phyloP scores from a whole-genome alignment of 2,329 filamentous ascomycete genomes.

The Fusarium abutilonis region DNA sequence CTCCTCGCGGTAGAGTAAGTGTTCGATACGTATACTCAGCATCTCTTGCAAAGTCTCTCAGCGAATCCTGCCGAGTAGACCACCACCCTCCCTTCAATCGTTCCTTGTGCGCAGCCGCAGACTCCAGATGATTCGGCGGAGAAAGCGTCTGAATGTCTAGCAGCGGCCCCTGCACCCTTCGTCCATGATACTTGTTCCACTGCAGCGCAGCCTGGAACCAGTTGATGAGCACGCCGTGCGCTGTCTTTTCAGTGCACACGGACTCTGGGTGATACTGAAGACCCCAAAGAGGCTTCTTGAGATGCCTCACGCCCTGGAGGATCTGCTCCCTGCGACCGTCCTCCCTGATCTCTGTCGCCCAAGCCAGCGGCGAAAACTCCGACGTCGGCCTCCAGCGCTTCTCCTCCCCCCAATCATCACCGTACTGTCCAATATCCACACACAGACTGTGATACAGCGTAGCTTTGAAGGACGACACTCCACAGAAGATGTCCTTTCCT shows the following conservation, averaged over 20 bases:
- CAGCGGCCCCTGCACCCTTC: constrained; percentile 21
- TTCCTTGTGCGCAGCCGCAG: constrained; percentile 31
- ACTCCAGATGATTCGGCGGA: constrained; percentile 41
- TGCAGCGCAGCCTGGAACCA: constrained; percentile 75
- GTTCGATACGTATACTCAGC: constrained; percentile 53
- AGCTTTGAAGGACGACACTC: constrained; percentile 68
- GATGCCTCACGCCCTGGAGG: constrained; percentile 81
- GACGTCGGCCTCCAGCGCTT: constrained; percentile 56
- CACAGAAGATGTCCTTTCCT: constrained; percentile 71
- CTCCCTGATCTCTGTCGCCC: constrained; percentile 62
- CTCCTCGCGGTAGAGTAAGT: constrained; percentile 56
- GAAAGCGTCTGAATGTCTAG: constrained; percentile 41
- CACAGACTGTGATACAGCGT: constrained; percentile 80
- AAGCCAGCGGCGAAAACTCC: constrained; percentile 68
- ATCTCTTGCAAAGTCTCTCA: constrained; percentile 27
- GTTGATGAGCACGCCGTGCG: constrained; percentile 71
- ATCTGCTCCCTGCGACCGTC: constrained; percentile 60
- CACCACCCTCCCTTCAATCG: constrained; percentile 23
- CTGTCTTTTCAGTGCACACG: constrained; percentile 77
- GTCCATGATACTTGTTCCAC: constrained; percentile 62
- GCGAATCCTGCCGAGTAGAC: constrained; percentile 2
- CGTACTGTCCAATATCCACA: constrained; percentile 60
- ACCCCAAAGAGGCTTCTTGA: constrained; percentile 78
- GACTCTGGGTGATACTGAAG: constrained; percentile 94
- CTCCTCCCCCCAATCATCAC: constrained; percentile 29